phyloP scores from a whole-genome alignment of 257 asterid species.

The Fraxinus cuspidata region DNA sequence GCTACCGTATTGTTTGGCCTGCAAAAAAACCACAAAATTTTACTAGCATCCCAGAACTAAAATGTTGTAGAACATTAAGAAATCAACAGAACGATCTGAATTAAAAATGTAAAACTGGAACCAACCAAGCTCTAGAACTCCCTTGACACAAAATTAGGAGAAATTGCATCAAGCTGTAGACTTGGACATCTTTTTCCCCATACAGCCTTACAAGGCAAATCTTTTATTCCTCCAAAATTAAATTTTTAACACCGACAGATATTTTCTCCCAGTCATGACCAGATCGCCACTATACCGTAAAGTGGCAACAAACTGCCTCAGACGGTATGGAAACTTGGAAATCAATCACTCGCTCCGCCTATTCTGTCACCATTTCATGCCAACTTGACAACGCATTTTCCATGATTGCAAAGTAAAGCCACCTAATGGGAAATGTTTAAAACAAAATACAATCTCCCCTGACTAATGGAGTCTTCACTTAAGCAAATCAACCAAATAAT shows the following conservation, averaged over 20 bases:
- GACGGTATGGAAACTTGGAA: neutral
- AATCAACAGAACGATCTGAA: neutral
- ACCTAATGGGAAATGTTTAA: neutral
- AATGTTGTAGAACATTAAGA: neutral
- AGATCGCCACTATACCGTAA: neutral
- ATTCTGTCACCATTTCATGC: neutral
- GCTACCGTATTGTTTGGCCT: conserved; percentile 83
- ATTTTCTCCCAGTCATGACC: neutral
- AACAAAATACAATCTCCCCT: neutral
- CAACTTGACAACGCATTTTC: neutral
- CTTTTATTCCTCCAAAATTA: neutral
- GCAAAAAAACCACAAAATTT: conserved; percentile 20
- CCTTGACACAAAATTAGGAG: neutral
- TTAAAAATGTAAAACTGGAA: neutral
- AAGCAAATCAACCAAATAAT: neutral
- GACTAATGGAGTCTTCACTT: neutral
- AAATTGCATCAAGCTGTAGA: neutral
- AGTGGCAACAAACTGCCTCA: neutral
- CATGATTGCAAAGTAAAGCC: neutral
- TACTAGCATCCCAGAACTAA: neutral
- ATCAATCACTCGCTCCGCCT: neutral
- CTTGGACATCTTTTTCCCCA: neutral
- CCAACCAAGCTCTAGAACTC: neutral
- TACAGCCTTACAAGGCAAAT: neutral
- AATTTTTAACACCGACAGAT: neutral